Percentiles rank a stretch among this genome's conserved stretches.
Conservation (phyloP, 2,329 filamentous ascomycete genomes). For the Alternaria triticimaculans region DNA sequence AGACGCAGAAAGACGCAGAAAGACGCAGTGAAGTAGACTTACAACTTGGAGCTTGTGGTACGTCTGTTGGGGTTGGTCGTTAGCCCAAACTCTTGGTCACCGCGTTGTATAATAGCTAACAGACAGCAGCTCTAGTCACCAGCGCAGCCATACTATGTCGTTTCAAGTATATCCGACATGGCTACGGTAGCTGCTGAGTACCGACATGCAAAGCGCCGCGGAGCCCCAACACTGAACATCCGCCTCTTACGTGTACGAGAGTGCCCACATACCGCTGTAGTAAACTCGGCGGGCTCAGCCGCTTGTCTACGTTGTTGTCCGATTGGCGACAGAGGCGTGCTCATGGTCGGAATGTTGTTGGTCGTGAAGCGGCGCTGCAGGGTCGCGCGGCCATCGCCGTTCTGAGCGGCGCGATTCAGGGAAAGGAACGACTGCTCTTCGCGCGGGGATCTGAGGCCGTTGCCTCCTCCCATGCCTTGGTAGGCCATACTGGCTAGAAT, state of each 20-base stretch:
- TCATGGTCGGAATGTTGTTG: conserved; percentile 78
- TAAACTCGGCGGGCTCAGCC: conserved; percentile 61
- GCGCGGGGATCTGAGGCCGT: conserved; percentile 79
- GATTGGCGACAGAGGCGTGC: conserved; percentile 69
- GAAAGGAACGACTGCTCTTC: conserved; percentile 78
- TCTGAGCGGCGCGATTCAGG: conserved; percentile 66
- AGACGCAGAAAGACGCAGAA: conserved; percentile 13
- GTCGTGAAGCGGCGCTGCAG: conserved; percentile 94
- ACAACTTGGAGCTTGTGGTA: conserved; percentile 79
- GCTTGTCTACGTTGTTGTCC: conserved; percentile 62
- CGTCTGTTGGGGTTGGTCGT: conserved; percentile 55
- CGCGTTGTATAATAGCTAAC: conserved; percentile 10
- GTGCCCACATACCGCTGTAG: conserved; percentile 57
- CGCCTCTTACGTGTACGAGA: conserved; percentile 16
- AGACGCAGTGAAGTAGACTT: conserved; percentile 53
- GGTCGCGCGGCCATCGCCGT: conserved; percentile 72
- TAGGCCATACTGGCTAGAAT: conserved; percentile 63
- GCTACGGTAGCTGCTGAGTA: neutral
- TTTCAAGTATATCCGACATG: neutral
- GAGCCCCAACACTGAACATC: conserved; percentile 7
- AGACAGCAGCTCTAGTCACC: neutral
- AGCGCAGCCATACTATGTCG: neutral
- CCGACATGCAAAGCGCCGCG: neutral
- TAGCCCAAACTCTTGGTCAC: conserved; percentile 36
- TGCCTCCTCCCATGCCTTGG: conserved; percentile 68